Evolutionary conservation across 2,329 filamentous ascomycete species (phyloP), one percentile per base, ranked within the genome.

Genomic region (Alternaria consortialis): DNA sequence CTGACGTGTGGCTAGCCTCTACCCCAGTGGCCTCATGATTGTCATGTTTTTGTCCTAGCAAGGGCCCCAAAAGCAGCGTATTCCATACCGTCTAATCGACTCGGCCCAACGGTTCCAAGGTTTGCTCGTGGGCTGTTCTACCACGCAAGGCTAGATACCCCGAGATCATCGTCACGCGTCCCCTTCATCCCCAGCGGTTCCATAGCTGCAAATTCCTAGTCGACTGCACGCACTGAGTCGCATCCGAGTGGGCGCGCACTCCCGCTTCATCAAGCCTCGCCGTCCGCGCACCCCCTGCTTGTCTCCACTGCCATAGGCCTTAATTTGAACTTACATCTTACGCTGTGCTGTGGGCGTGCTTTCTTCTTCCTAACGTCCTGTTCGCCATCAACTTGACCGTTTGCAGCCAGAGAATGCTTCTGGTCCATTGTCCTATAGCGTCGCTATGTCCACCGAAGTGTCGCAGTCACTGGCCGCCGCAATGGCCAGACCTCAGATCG

Each of bases 401-500:
- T 58, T 58, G 42, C 67, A 63, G 59, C 70, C 69, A 76, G 73
- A 73, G 54, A 63, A 79, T 79, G 76, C 70, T 67, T 72, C 64
- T 74, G 72, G 69, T 56, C 68, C 66, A 46, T 59, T 47, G 54
- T 50, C 55, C 63, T 43, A 47, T 62, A 64, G 57, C 67, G 54
- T 66, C 68, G 65, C 63, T 60, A 74, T 75, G 70, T 73, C 74
- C 62, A 69, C 70, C 71, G 67, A 76, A 57, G 67, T 75, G 65
- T 71, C 68, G 59, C 68, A 69, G 59, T 68, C 71, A 53, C 56
- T 71, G 67, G 70, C 68, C 57, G 64, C 68, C 62, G 77, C 81
- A 75, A 90, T 92, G 85, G 87, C 90, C 66, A 87, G 91, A 72
- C 90, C 90, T 29, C 90, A 92, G 82, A 89, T 94, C 73, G 90